Evolutionary conservation across 2,329 filamentous ascomycete species (phyloP), one percentile per base, ranked within the genome.

Genomic region (Falciphora oryzae): DNA sequence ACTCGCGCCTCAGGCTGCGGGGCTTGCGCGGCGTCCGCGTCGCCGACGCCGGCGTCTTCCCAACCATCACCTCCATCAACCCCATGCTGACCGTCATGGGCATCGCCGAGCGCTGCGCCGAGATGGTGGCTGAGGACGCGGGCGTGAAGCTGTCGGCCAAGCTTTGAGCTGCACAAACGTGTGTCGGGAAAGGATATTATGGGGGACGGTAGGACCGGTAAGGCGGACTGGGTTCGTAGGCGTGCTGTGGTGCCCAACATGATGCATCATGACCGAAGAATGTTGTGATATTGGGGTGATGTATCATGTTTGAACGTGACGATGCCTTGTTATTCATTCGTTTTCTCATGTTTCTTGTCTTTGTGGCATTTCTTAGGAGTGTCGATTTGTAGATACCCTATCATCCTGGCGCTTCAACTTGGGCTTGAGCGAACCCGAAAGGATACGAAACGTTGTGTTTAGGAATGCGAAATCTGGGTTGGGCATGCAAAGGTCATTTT

Each of bases 11-110:
- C 11, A 65, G 67, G 16, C 70, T 73, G 25, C 66, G 69, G 58
- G 71, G 71, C 1, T 31, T 71, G 14, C 11, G 65, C 27, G 67
- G 68, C 57, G 63, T 71, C 63, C 66, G 71, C 31, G 62, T 71
- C 27, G 69, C 71, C 6, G 71, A 73, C 57, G 70, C 70, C 27
- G 75, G 73, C 32, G 71, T 75, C 4, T 72, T 75, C 31, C 74
- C 74, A 2, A 65, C 63, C 38, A 69, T 73, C 5, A 69, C 73
- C 1, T 67, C 85, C 64, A 89, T 95, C 75, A 96, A 96, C 80
- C 92, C 91, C 66, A 95, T 96, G 93, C 80, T 96, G 73, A 97
- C 92, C 1, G 92, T 96, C 6, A 77, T 96, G 73, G 89, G 86
- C 63, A 86, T 96, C 71, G 93, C 91, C 10, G 93, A 97, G 85